Evolutionary conservation across 495 filamentous ascomycete genomes (phyloP).

Genomic region (Hyaloscypha hepaticicola): DNA sequence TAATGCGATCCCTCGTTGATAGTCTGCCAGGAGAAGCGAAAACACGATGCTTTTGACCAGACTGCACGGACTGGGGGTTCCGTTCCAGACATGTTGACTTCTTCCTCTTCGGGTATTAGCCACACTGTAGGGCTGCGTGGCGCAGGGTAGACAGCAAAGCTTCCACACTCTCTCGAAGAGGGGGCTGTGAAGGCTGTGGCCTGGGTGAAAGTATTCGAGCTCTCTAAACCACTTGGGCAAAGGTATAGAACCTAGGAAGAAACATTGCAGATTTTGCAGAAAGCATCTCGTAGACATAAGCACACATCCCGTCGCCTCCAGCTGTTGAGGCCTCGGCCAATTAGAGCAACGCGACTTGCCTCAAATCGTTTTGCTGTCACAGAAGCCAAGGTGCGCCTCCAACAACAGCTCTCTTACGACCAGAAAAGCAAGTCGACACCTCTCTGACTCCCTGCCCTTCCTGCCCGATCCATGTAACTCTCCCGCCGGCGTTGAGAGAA

Average conservation of each 20-base stretch:
- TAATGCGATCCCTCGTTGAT: background rate
- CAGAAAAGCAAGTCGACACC: background rate
- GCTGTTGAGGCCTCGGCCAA: background rate
- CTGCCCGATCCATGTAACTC: constrained; percentile 18
- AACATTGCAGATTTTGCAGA: background rate
- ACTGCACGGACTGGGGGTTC: background rate
- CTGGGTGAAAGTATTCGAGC: background rate
- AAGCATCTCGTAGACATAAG: background rate
- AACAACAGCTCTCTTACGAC: background rate
- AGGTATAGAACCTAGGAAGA: background rate
- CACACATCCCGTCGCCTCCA: background rate
- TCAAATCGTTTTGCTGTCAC: background rate
- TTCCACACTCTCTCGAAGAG: background rate
- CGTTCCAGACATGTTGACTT: background rate
- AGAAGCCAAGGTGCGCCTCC: background rate
- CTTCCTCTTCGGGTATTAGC: constrained; percentile 1
- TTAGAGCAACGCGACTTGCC: background rate
- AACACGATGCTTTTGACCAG: background rate
- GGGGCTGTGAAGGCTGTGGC: background rate
- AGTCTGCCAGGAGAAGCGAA: background rate
- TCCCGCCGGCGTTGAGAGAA: constrained; percentile 15
- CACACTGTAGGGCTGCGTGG: constrained; percentile 11
- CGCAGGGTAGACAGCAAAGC: background rate
- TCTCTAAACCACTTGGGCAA: background rate
- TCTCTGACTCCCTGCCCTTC: constrained; percentile 1